These are phyloP conservation scores for Phytophthora rubi DNA, from an alignment of 352 stramenopile species.

Conservation along the genomic window DNA sequence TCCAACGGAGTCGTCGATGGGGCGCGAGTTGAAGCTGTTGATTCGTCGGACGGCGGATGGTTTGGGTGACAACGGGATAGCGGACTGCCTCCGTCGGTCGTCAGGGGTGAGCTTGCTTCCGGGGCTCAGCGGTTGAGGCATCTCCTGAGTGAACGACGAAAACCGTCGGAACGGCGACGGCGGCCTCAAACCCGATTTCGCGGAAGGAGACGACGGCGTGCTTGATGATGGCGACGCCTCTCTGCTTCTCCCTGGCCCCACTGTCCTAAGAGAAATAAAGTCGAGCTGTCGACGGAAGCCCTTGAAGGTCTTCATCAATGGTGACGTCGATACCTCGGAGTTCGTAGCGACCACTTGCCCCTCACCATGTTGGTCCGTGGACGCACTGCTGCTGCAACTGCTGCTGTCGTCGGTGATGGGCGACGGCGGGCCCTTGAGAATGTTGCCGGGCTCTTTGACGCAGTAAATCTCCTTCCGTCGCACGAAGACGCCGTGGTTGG, in stretches of 20 bases:
- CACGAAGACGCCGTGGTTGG: constrained; percentile 66
- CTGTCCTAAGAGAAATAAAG: constrained; percentile 39
- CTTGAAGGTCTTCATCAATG: constrained; percentile 67
- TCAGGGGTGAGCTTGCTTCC: constrained; percentile 11
- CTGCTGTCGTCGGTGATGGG: constrained; percentile 56
- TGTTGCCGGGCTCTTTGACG: constrained; percentile 46
- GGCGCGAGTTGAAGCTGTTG: constrained; percentile 21
- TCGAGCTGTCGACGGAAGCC: constrained; percentile 60
- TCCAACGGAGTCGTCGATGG: constrained; percentile 13
- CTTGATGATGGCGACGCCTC: constrained; percentile 30
- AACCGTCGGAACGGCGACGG: constrained; percentile 35
- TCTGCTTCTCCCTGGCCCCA: constrained; percentile 23
- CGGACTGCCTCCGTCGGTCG: constrained; percentile 12
- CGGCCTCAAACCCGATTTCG: constrained; percentile 25
- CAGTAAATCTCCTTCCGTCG: constrained; percentile 71
- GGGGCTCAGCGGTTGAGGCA: constrained; percentile 4
- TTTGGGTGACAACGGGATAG: constrained; percentile 24
- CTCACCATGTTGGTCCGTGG: constrained; percentile 18
- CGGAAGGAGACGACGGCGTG: constrained; percentile 22
- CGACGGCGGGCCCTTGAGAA: constrained; percentile 52
- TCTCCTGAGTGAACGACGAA: constrained; percentile 31
- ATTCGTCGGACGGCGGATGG: constrained; percentile 23
- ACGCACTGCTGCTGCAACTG: constrained; percentile 40
- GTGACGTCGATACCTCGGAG: constrained; percentile 16
- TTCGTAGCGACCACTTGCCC: not conserved